Base-by-base conservation (phyloP, 2,329 filamentous ascomycete genomes). In the Aspergillus sp. region DNA sequence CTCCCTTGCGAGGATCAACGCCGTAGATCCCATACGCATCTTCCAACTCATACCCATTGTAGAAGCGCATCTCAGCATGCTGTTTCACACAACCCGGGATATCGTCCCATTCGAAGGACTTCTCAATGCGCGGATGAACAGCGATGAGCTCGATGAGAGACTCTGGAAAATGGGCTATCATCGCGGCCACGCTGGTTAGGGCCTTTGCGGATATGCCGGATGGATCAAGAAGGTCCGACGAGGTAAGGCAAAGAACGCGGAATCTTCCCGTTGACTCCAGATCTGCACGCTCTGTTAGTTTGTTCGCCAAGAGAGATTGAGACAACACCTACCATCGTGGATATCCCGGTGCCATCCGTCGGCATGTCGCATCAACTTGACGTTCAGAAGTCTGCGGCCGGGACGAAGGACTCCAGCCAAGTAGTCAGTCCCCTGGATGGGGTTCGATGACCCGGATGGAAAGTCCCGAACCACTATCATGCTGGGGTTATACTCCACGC, bases 11-110 rank as follows among this genome's bases (percentile, higher is more conserved):
- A 1, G 58, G 47, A 45, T 64, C 42, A 16, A 74, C 64, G 0
- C 70, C 70, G 48, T 68, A 74, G 6, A 57, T 60, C 5, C 43
- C 53, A 46, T 73, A 72, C 0, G 64, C 65, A 57, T 71, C 66
- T 21, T 69, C 66, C 25, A 64, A 51, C 16, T 63, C 62, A 36
- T 59, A 47, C 1, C 66, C 64, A 32, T 61, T 63, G 38, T 69
- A 65, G 31, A 68, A 67, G 1, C 52, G 57, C 65, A 69, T 72
- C 52, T 71, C 69, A 2, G 61, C 62, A 46, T 60, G 58, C 31
- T 60, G 29, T 47, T 71, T 71, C 13, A 68, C 34, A 16, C 58
- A 60, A 5, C 14, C 19, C 2, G 64, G 68, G 19, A 70, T 54
- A 36, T 64, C 60, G 13, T 62, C 53, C 70, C 70, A 72, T 23